Conservation (phyloP, 2,329 filamentous ascomycete genomes). For the Aspergillus felis region DNA sequence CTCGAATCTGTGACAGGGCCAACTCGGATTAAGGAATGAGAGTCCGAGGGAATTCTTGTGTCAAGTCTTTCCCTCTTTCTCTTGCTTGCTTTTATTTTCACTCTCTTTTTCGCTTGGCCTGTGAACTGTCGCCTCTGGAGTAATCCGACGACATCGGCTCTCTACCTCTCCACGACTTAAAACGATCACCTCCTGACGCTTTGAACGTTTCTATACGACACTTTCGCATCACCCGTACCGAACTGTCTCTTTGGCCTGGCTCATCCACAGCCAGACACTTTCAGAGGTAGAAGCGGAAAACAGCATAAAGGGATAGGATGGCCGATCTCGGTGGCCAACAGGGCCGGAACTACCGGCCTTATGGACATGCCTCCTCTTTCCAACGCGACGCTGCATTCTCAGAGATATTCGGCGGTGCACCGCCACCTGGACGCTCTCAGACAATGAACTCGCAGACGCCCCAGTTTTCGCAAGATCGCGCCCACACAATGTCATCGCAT, state of each 20-base stretch:
- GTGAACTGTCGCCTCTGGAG: constrained; percentile 19
- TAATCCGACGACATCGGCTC: constrained; percentile 17
- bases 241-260: neutral
- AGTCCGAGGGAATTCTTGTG: constrained; percentile 20
- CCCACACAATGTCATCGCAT: constrained; percentile 70
- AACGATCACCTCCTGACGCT: constrained; percentile 31
- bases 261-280: neutral
- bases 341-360: constrained; percentile 56
- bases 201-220: constrained; percentile 32
- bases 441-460: constrained; percentile 83
- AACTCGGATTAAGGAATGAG: constrained; percentile 25
- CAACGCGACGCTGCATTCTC: constrained; percentile 94
- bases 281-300: neutral
- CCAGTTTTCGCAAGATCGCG: constrained; percentile 63
- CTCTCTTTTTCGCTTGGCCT: constrained; percentile 12
- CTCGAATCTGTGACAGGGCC: constrained; percentile 18
- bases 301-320: constrained; percentile 39
- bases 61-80: constrained; percentile 13
- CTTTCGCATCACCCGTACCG: neutral
- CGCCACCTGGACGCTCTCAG: constrained; percentile 83
- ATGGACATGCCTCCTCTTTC: constrained; percentile 51
- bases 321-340: constrained; percentile 63
- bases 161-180: constrained; percentile 27
- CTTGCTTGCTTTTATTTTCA: constrained; percentile 13
- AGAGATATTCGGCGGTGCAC: constrained; percentile 87